Percentiles rank a stretch among this genome's conserved stretches.
Evolutionary conservation across 2,329 filamentous ascomycete species (phyloP).

Genomic region (Aspergillus jensenii): DNA sequence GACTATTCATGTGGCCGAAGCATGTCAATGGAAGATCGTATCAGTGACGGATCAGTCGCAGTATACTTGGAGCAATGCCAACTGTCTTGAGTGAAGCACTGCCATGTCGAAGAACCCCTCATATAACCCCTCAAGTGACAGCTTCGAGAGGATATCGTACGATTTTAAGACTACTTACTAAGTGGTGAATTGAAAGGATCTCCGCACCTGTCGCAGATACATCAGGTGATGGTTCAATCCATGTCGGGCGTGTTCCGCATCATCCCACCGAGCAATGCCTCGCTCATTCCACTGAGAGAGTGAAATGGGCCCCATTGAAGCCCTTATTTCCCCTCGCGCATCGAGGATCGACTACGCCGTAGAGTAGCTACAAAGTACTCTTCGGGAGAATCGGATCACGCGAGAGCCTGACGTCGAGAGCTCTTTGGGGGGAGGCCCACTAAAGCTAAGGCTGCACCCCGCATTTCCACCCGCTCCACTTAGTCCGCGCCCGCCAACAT

Average conservation of each 20-base stretch:
- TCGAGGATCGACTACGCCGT: too few relatives aligned
- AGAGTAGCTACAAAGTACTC: not conserved
- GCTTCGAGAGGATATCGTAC: too few relatives aligned
- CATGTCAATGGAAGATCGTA: not conserved
- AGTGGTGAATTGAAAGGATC: constrained; percentile 11
- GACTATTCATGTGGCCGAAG: not conserved
- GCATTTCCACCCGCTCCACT: constrained; percentile 32
- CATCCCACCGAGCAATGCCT: not conserved
- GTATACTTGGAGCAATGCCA: too few relatives aligned
- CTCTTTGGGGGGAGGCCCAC: constrained; percentile 18
- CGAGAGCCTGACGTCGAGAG: constrained; percentile 32
- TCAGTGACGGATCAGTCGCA: too few relatives aligned
- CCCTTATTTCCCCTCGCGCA: too few relatives aligned
- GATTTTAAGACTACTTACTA: too few relatives aligned
- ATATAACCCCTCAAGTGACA: too few relatives aligned
- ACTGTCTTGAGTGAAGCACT: too few relatives aligned
- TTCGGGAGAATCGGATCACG: constrained; percentile 21
- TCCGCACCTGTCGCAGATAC: constrained; percentile 11
- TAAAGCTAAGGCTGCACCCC: constrained; percentile 37
- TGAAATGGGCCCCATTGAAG: not conserved
- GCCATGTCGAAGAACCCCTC: too few relatives aligned
- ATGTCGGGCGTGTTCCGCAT: not conserved
- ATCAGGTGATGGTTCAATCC: constrained; percentile 12
- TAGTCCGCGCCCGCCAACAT: constrained; percentile 2
- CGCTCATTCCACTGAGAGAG: too few relatives aligned